Percentiles rank a stretch among this genome's conserved stretches.
phyloP scores from a whole-genome alignment of 2,329 filamentous ascomycete species.

The Talaromyces sp. region DNA sequence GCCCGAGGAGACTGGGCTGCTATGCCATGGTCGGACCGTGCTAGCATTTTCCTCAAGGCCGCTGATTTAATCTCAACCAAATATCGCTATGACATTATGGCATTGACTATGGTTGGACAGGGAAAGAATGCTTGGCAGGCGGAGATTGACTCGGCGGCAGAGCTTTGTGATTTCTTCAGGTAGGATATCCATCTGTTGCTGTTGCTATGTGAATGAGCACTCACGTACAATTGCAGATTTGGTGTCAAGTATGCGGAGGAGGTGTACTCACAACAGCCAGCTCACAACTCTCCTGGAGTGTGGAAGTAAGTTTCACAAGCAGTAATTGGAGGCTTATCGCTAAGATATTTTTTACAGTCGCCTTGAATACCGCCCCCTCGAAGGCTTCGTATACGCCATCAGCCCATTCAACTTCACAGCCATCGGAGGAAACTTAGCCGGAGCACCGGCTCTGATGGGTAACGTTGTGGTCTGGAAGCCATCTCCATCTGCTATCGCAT shows the following conservation, averaged over 20 bases:
- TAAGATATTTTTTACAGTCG: slow-evolving; percentile 46
- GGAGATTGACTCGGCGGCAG: slow-evolving; percentile 94
- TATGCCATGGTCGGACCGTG: slow-evolving; percentile 83
- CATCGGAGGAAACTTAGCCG: slow-evolving; percentile 80
- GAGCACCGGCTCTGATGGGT: slow-evolving; percentile 79
- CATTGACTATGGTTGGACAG: slow-evolving; percentile 90
- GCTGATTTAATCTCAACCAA: slow-evolving; percentile 86
- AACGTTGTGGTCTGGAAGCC: slow-evolving; percentile 98
- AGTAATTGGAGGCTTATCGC: neutral
- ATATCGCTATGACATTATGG: slow-evolving; percentile 96
- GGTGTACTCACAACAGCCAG: slow-evolving; percentile 81
- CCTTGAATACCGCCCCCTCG: slow-evolving; percentile 80
- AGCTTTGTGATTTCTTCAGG: slow-evolving; percentile 86
- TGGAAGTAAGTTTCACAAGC: slow-evolving; percentile 63
- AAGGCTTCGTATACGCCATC: slow-evolving; percentile 92
- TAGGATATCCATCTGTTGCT: slow-evolving; percentile 21
- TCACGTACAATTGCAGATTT: slow-evolving; percentile 51
- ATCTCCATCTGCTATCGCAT: slow-evolving; percentile 77
- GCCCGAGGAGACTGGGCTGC: slow-evolving; percentile 84
- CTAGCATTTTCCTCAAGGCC: slow-evolving; percentile 92
- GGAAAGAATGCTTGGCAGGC: slow-evolving; percentile 99
- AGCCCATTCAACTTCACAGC: slow-evolving; percentile 97
- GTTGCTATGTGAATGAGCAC: neutral
- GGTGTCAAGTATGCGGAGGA: slow-evolving; percentile 93
- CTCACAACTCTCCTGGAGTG: slow-evolving; percentile 74